These are phyloP conservation scores for Vitis labrusca DNA, from an alignment of 164 flowering plant species.

Conservation along the genomic window DNA sequence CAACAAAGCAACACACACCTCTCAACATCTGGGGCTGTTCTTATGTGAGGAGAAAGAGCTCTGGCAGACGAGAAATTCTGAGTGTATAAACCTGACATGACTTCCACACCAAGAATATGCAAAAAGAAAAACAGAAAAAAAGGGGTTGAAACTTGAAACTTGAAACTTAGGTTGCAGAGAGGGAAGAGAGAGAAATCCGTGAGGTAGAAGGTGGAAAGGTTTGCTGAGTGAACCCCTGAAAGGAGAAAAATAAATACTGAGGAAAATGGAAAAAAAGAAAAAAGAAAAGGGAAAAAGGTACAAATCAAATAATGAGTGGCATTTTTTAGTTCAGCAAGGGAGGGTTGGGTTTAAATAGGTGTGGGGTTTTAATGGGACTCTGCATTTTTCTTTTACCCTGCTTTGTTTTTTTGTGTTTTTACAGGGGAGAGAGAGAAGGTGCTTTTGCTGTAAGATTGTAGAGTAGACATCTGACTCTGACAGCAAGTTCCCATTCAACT, in stretches of 20 bases:
- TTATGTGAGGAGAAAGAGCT: conserved; percentile 1
- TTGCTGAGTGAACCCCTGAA: not conserved
- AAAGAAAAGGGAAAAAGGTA: not conserved
- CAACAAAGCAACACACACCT: not conserved
- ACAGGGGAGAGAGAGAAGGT: not conserved
- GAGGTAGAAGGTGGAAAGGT: not conserved
- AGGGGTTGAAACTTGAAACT: too few relatives aligned
- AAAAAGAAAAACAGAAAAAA: not conserved
- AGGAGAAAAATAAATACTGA: not conserved
- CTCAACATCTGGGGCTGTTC: not conserved
- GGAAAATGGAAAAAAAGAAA: not conserved
- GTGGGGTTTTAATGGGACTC: not conserved
- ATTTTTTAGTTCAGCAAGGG: not conserved
- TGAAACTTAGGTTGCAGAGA: not conserved
- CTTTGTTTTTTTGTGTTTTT: not conserved
- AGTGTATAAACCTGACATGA: conserved; percentile 6
- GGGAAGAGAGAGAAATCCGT: not conserved
- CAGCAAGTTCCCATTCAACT: not conserved
- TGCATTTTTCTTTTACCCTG: not conserved
- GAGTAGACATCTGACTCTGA: conserved; percentile 6
- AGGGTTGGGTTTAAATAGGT: not conserved
- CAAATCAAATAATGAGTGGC: not conserved
- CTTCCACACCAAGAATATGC: not conserved
- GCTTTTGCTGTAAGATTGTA: conserved; percentile 7
- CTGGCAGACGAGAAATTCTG: conserved; percentile 6